Conservation (phyloP, 2,329 filamentous ascomycete genomes). For the Orbilia brochopaga region DNA sequence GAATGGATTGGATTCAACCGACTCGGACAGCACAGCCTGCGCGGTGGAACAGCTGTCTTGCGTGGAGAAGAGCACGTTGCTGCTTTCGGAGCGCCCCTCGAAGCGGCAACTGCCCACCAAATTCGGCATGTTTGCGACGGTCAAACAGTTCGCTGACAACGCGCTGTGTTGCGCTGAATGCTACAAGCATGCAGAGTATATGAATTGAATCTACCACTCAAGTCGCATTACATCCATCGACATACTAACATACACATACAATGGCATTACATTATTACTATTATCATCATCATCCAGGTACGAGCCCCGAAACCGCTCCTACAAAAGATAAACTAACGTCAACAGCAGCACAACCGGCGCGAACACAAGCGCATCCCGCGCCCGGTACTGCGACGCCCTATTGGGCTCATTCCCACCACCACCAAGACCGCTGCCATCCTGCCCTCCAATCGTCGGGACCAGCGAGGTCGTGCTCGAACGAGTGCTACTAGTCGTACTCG, state of each 20-base stretch:
- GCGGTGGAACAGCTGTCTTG: too few species aligned
- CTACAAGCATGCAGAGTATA: neutral
- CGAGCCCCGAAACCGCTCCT: neutral
- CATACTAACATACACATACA: too few species aligned
- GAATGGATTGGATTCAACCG: too few species aligned
- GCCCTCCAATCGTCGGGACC: neutral
- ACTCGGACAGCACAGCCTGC: neutral
- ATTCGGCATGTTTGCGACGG: neutral
- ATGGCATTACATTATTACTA: neutral
- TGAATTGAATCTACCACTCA: neutral
- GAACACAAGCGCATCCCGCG: conserved; percentile 31
- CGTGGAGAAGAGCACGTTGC: too few species aligned
- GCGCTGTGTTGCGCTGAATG: neutral
- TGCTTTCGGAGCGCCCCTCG: too few species aligned
- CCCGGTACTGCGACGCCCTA: conserved; percentile 24
- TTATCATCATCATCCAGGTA: neutral
- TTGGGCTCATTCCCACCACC: conserved; percentile 14
- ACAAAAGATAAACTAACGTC: conserved; percentile 36
- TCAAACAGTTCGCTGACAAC: neutral
- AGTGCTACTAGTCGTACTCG: conserved; percentile 11
- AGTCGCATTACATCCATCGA: too few species aligned
- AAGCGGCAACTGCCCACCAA: neutral
- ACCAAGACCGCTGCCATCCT: neutral
- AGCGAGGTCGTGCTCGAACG: neutral
- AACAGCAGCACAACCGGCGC: conserved; percentile 30